Base-by-base conservation (phyloP, 768 basidiomycete genomes). In the Pleurotus sapidus region DNA sequence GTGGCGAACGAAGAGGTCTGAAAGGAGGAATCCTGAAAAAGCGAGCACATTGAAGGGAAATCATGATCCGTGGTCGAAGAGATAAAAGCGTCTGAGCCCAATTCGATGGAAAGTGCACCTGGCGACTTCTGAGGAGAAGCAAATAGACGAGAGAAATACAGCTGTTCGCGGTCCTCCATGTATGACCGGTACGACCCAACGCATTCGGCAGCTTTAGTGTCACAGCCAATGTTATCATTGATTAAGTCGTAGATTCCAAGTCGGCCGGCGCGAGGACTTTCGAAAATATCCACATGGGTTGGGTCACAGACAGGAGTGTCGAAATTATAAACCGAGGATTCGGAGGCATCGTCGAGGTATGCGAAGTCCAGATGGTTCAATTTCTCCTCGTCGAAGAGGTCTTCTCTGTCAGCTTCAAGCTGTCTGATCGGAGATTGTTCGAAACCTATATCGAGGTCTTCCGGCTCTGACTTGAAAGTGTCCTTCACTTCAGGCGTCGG, bases 121-220 rank as follows among this genome's bases (percentile, higher is more conserved):
- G 49, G 27, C 24, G 37, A 42, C 38, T 45, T 49, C 49, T 24
- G 46, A 58, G 56, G 46, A 39, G 37, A 58, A 27, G 63, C 61
- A 46, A 68, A 57, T 46, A 81, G 67, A 9, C 73, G 72, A 55
- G 84, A 77, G 58, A 75, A 83, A 65, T 80, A 83, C 27, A 74
- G 68, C 57, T 72, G 72, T 20, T 72, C 69, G 61, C 74, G 78
- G 50, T 77, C 72, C 54, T 77, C 70, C 83, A 83, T 84, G 61
- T 77, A 74, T 49, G 72, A 68, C 58, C 71, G 72, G 64, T 87
- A 86, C 7, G 78, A 77, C 18, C 81, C 82, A 57, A 78, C 73
- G 45, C 72, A 74, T 64, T 85, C 82, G 59, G 79, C 74, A 43
- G 83, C 72, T 42, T 78, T 78, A 30, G 65, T 56, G 17, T 76